These are phyloP conservation scores for Magnaporthiopsis rhizophila DNA, from an alignment of 2,329 filamentous ascomycete species.

Conservation along the genomic window DNA sequence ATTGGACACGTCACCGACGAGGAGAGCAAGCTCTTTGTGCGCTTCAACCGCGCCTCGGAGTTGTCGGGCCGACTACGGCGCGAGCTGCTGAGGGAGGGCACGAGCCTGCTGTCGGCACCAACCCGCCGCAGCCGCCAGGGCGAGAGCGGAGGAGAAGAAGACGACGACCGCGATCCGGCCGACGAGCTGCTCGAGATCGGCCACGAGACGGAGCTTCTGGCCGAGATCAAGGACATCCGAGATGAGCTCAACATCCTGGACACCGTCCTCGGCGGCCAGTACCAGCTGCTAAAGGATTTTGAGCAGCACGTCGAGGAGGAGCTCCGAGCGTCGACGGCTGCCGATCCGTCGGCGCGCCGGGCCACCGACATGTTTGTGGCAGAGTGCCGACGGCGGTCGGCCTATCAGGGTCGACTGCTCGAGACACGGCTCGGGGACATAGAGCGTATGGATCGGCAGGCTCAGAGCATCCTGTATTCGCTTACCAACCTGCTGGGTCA, in stretches of 20 bases:
- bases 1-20: constrained; percentile 46
- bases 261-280: constrained; percentile 23
- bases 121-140: constrained; percentile 1
- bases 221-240: constrained; percentile 59
- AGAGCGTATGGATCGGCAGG: constrained; percentile 56
- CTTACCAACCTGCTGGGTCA: constrained; percentile 50
- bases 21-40: constrained; percentile 50
- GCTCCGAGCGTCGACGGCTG: constrained; percentile 8
- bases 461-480: constrained; percentile 49
- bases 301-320: constrained; percentile 30
- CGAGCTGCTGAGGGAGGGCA: constrained; percentile 28
- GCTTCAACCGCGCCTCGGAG: constrained; percentile 50
- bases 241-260: constrained; percentile 59
- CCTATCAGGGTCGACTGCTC: constrained; percentile 48
- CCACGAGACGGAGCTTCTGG: constrained; percentile 50
- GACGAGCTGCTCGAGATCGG: constrained; percentile 52
- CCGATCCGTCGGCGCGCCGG: constrained; percentile 5
- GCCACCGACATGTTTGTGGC: constrained; percentile 9
- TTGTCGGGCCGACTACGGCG: constrained; percentile 46
- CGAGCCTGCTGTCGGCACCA: not conserved
- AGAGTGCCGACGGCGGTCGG: constrained; percentile 45
- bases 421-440: constrained; percentile 52
- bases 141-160: constrained; percentile 4
- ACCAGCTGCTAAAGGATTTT: constrained; percentile 26
- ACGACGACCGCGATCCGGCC: constrained; percentile 30